A percentile compares a stretch with the other conserved stretches of the same genome.
These are phyloP conservation scores for Mollisiaceae sp. DNA, from an alignment of 2,329 filamentous ascomycete species.

Conservation along the genomic window DNA sequence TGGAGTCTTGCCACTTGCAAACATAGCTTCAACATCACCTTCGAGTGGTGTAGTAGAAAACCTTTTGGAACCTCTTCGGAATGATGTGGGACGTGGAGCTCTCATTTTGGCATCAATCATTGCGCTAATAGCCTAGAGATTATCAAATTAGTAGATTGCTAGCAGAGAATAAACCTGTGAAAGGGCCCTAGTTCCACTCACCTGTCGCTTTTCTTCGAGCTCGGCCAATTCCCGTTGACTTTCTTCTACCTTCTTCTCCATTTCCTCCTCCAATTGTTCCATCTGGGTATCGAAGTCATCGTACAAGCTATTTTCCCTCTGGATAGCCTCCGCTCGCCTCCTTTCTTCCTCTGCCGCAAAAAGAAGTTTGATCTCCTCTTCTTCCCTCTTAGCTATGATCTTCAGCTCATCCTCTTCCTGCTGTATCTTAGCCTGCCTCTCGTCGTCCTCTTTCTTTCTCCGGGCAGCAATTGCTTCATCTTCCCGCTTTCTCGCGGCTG, in stretches of 20 bases:
- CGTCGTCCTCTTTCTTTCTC: slow-evolving; percentile 17
- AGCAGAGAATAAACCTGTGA: no score
- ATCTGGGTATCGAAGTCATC: slow-evolving; percentile 20
- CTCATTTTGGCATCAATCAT: slow-evolving; percentile 20
- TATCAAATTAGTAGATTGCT: no score
- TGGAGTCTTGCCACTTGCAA: slow-evolving; percentile 3
- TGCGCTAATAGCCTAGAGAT: slow-evolving; percentile 17
- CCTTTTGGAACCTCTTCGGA: slow-evolving; percentile 22
- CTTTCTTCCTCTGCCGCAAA: slow-evolving; percentile 18
- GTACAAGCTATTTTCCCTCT: slow-evolving; percentile 17
- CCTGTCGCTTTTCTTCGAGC: slow-evolving; percentile 19
- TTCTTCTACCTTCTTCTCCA: slow-evolving; percentile 21
- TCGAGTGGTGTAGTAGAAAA: slow-evolving; percentile 15
- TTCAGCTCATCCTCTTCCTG: slow-evolving; percentile 19
- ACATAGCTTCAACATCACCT: slow-evolving; percentile 18
- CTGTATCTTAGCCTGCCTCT: slow-evolving; percentile 14
- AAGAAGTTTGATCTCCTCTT: slow-evolving; percentile 15
- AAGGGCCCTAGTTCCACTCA: not conserved
- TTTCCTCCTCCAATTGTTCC: slow-evolving; percentile 19
- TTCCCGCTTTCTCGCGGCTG: slow-evolving; percentile 13
- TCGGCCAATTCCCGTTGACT: slow-evolving; percentile 12
- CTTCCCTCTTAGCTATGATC: slow-evolving; percentile 10
- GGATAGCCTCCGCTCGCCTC: slow-evolving; percentile 3
- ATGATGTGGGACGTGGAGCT: slow-evolving; percentile 10
- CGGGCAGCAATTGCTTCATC: slow-evolving; percentile 18